A percentile compares a stretch with the other conserved stretches of the same genome.
These are phyloP conservation scores for Termitomyces sp. DNA, from an alignment of 768 basidiomycete species.

Conservation along the genomic window DNA sequence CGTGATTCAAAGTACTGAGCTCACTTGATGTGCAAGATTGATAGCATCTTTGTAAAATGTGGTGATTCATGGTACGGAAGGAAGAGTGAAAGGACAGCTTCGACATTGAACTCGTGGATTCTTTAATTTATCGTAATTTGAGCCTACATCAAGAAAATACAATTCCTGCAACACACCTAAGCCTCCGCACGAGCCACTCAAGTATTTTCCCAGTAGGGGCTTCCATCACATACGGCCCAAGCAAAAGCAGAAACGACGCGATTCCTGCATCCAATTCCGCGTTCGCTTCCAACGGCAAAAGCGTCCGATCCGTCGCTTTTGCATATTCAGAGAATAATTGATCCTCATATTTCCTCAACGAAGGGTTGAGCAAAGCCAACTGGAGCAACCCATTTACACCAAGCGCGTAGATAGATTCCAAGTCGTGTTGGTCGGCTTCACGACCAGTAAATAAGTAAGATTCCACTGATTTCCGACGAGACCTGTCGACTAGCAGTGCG, in stretches of 20 bases:
- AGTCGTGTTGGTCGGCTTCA: conserved; percentile 81
- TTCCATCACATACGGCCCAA: conserved; percentile 82
- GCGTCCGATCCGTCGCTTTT: conserved; percentile 72
- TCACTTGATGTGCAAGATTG: conserved; percentile 76
- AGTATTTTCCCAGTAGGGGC: conserved; percentile 76
- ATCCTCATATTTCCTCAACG: conserved; percentile 58
- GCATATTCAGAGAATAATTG: conserved; percentile 77
- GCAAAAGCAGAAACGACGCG: conserved; percentile 54
- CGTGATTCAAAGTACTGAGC: conserved; percentile 16
- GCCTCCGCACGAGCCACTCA: conserved; percentile 93
- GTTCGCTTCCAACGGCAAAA: conserved; percentile 59
- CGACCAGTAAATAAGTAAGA: conserved; percentile 87
- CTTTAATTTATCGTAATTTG: conserved; percentile 33
- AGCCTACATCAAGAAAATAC: not conserved
- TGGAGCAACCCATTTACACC: conserved; percentile 75
- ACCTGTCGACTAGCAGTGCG: conserved; percentile 58
- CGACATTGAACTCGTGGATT: conserved; percentile 90
- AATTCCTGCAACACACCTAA: conserved; percentile 57
- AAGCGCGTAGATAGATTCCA: conserved; percentile 81
- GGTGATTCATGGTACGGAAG: conserved; percentile 93
- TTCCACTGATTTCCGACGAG: conserved; percentile 57
- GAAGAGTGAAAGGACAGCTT: conserved; percentile 72
- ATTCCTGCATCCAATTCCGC: conserved; percentile 59
- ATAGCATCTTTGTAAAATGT: conserved; percentile 90
- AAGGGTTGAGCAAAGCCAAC: conserved; percentile 56